Conservation (phyloP, 805 yeast species). For the Candida incommunis region DNA sequence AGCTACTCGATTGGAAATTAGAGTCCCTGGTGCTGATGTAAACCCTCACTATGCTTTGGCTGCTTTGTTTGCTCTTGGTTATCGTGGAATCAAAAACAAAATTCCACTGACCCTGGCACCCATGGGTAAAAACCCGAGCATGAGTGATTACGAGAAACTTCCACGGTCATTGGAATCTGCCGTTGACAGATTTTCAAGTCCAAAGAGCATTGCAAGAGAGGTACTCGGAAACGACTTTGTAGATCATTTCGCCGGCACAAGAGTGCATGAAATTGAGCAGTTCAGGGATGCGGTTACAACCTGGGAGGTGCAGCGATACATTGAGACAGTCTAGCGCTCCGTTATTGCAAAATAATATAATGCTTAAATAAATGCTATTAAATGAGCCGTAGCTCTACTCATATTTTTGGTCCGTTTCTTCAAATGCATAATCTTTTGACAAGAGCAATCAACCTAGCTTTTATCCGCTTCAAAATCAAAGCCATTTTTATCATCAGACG, state of each 20-base stretch:
- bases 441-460: no score
- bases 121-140: slow-evolving; percentile 14
- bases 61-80: slow-evolving; percentile 20
- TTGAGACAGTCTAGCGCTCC: slow-evolving; percentile 16
- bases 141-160: slow-evolving; percentile 12
- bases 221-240: slow-evolving; percentile 17
- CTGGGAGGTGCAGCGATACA: slow-evolving; percentile 22
- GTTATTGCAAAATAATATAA: slow-evolving; percentile 1
- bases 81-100: slow-evolving; percentile 17
- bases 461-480: no score
- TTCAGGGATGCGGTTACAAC: slow-evolving; percentile 22
- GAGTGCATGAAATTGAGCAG: slow-evolving; percentile 16
- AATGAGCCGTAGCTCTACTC: no score
- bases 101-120: slow-evolving; percentile 16
- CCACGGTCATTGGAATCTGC: slow-evolving; percentile 17
- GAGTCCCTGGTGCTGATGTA: slow-evolving; percentile 25
- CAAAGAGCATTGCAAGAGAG: slow-evolving; percentile 17
- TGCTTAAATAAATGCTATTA: background rate
- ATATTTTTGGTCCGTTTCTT: no score
- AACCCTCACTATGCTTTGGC: slow-evolving; percentile 22
- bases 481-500: no score
- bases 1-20: slow-evolving; percentile 16
- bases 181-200: slow-evolving; percentile 13
- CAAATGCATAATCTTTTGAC: no score
- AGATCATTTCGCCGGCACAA: slow-evolving; percentile 20